Evolutionary conservation across 352 stramenopile species (phyloP).

Genomic region (Globisporangium uncinulatum): DNA sequence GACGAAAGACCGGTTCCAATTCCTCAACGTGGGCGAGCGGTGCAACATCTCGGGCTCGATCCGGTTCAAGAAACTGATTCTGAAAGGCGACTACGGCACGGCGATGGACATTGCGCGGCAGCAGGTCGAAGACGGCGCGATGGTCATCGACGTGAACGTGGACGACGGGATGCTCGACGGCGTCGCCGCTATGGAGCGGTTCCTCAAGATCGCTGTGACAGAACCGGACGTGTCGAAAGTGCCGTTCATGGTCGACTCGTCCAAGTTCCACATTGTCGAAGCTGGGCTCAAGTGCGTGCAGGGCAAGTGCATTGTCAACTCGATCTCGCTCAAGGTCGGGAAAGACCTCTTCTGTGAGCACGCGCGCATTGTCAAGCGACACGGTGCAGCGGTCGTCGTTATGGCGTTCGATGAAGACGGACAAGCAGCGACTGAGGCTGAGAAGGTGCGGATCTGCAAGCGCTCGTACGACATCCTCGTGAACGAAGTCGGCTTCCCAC

Average conservation of each 20-base stretch:
- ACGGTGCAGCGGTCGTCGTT: constrained; percentile 94
- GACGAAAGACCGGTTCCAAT: constrained; percentile 91
- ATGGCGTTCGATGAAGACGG: constrained; percentile 98
- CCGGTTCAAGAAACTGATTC: constrained; percentile 95
- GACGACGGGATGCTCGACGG: constrained; percentile 97
- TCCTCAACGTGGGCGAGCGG: constrained; percentile 95
- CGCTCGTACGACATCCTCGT: constrained; percentile 98
- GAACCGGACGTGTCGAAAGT: constrained; percentile 95
- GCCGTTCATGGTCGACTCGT: constrained; percentile 97
- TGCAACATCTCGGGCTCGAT: constrained; percentile 96
- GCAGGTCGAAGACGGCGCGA: constrained; percentile 95
- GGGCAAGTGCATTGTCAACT: constrained; percentile 97
- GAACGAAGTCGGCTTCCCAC: constrained; percentile 91
- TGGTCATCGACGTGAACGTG: constrained; percentile 98
- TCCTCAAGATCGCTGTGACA: constrained; percentile 96
- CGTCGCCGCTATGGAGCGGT: constrained; percentile 95
- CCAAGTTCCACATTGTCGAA: constrained; percentile 97
- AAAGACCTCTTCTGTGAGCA: constrained; percentile 95
- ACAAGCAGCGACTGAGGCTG: constrained; percentile 91
- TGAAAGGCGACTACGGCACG: constrained; percentile 92
- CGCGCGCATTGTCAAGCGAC: constrained; percentile 92
- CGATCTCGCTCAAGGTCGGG: constrained; percentile 96
- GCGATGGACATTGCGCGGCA: constrained; percentile 96
- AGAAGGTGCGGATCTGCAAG: constrained; percentile 98
- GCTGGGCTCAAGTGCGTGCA: constrained; percentile 97